Conservation (phyloP, 129 eudicot species). For the Artemisia argyi region DNA sequence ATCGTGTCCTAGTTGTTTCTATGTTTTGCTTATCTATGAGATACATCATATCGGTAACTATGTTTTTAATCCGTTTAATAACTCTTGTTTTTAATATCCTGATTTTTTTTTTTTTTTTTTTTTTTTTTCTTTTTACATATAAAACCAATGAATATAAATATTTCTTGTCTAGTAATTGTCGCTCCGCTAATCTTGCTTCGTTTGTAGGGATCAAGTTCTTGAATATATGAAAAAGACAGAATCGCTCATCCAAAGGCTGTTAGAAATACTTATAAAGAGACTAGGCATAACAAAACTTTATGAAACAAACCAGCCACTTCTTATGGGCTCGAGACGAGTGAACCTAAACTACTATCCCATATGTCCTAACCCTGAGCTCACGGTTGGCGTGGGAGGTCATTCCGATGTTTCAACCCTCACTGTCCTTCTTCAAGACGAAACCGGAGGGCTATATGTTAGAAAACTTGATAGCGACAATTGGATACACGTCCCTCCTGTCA, state of each 20-base stretch:
- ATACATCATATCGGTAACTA: too few species aligned
- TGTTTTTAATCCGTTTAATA: too few species aligned
- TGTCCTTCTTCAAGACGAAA: slow-evolving; percentile 44
- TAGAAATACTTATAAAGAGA: slow-evolving; percentile 39
- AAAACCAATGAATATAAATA: too few species aligned
- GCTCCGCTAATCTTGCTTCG: background rate
- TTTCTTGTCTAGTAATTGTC: too few species aligned
- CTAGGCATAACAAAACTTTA: slow-evolving; percentile 29
- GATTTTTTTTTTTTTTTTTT: too few species aligned
- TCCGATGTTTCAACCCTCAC: slow-evolving; percentile 55
- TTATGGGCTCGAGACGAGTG: slow-evolving; percentile 49
- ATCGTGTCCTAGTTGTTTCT: slow-evolving; percentile 31
- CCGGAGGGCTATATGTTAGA: slow-evolving; percentile 12
- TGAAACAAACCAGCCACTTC: slow-evolving; percentile 28
- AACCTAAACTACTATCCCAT: slow-evolving; percentile 53
- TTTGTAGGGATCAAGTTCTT: background rate
- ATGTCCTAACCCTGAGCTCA: slow-evolving; percentile 55
- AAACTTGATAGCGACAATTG: too few species aligned
- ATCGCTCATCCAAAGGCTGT: slow-evolving; percentile 30
- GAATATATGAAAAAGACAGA: slow-evolving; percentile 39
- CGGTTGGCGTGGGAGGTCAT: slow-evolving; percentile 56
- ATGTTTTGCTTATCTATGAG: slow-evolving; percentile 16
- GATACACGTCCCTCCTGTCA: slow-evolving; percentile 20
- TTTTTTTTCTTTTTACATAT: too few species aligned
- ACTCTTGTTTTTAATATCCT: too few species aligned